Evolutionary conservation across 495 filamentous ascomycete species (phyloP), one percentile per base, ranked within the genome.

Genomic region (Penicillium cosmopolitanum): DNA sequence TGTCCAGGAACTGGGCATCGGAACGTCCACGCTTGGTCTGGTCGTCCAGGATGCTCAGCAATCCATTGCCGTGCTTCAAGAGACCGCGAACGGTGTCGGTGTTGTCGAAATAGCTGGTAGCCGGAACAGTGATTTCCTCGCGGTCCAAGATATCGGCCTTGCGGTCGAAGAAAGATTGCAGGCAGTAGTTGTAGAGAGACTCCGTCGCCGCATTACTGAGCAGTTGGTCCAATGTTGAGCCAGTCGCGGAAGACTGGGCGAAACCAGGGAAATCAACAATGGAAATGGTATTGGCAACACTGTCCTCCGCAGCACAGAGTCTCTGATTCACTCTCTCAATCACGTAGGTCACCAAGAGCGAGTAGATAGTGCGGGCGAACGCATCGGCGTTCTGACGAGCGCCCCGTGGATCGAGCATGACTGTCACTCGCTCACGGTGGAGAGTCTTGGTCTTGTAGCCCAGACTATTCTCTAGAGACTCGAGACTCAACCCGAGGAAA

Each of bases 241-340:
- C 88, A 3, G 94, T 97, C 0, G 92, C 82, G 31, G 86, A 80
- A 36, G 87, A 83, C 66, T 94, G 91, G 50, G 93, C 84, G 70
- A 98, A 98, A 23, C 95, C 95, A 0, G 95, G 95, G 73, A 98
- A 98, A 70, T 98, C 95, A 62, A 98, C 85, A 42, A 98, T 89
- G 18, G 92, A 96, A 62, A 98, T 83, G 1, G 95, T 98, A 76
- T 98, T 98, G 47, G 84, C 86, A 52, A 98, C 90, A 18, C 90
- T 80, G 34, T 97, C 92, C 67, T 97, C 94, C 1, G 87, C 79
- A 5, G 94, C 92, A 69, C 93, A 98, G 19, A 94, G 84, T 64
- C 84, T 87, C 72, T 96, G 89, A 70, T 98, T 98, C 71, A 96
- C 89, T 53, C 78, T 88, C 73, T 98, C 95, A 62, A 97, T 89